Evolutionary conservation across 768 basidiomycete genomes (phyloP).

Genomic region (Suillus subaureus): DNA sequence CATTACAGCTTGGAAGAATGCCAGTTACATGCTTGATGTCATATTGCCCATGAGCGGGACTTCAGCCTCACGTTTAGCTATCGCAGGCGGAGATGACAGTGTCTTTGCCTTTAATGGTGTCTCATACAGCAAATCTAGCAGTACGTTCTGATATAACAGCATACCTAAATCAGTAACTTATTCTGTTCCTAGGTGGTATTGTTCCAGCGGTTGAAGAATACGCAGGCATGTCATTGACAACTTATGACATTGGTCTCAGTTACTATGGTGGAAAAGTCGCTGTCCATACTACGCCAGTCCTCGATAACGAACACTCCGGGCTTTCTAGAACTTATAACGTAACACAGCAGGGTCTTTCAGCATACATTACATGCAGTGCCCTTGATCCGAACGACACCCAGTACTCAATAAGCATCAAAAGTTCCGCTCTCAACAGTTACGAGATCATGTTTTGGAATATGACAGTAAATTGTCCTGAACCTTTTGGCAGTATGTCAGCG

Average conservation of each 20-base stretch:
- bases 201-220: neutral
- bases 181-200: neutral
- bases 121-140: neutral
- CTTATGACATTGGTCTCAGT: neutral
- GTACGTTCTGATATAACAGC: neutral
- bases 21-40: neutral
- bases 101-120: neutral
- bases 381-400: neutral
- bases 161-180: neutral
- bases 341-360: neutral
- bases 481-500: neutral
- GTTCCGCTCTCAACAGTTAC: neutral
- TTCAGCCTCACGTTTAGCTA: neutral
- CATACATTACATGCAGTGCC: neutral
- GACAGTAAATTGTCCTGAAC: neutral
- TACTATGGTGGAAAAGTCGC: neutral
- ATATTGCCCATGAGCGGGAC: neutral
- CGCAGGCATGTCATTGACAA: neutral
- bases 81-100: neutral
- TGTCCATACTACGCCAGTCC: neutral
- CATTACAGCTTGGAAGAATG: neutral
- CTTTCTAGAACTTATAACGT: neutral
- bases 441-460: neutral
- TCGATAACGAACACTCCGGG: neutral
- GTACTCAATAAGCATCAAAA: neutral